Evolutionary conservation across 106 monocot species (phyloP), one percentile per base, ranked within the genome.

Genomic region (Cymbidium sinense): DNA sequence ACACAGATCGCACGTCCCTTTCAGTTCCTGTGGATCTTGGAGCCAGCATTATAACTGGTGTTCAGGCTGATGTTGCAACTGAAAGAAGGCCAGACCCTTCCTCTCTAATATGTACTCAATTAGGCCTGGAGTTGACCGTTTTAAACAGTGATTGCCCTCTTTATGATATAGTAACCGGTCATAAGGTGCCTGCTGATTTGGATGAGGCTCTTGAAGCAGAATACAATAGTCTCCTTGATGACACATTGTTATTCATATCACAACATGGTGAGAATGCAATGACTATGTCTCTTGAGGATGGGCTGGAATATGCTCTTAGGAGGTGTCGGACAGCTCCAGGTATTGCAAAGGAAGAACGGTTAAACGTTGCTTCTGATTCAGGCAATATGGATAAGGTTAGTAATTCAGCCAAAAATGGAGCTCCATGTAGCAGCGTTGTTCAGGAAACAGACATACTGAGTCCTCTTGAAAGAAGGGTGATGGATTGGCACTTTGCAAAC

Each of bases 11-110:
- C 20, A 79, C 86, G 23, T 95, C 98, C 39, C 90, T 99, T 80
- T 95, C 98, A 69, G 98, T 99, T 78, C 98, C 98, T 78, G 98
- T 99, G 41, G 98, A 99, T 89, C 92, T 99, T 70, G 98, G 98
- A 84, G 98, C 98, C 34, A 95, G 98, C 80, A 99, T 99, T 50
- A 99, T 99, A n/a, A 99, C 98, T 77, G 98, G 98, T 77, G 89
- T 99, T 36, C 92, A 99, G 77, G 95, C 98, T 77, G 98, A 99
- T 87, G 71, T 99, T 84, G 91, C 87, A 71, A 90, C 98, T 78
- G 98, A 99, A 86, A 90, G 94, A 80, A 86, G 88, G 76, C 84
- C 98, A 35, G 98, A 99, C 64, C 98, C 98, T 27, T 99, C 98
- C 11, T 88, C 98, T 85, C 77, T 99, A 77, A 88, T 99, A 21